Evolutionary conservation across 1,284 basidiomycete species (phyloP), one percentile per base, ranked within the genome.

Genomic region (Bjerkandera adusta): DNA sequence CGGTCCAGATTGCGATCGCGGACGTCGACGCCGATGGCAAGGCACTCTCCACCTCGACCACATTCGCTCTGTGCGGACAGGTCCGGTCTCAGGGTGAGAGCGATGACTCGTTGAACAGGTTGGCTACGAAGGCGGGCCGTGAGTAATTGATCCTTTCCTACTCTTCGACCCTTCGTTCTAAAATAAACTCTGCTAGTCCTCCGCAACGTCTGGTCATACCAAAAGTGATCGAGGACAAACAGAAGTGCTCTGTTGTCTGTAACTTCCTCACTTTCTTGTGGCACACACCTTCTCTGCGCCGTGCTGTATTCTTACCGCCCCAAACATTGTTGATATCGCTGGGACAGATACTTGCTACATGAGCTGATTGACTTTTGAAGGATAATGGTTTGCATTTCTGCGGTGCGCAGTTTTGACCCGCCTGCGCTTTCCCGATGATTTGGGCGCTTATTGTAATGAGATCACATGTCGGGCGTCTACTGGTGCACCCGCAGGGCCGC

Each of bases 81-180:
- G 92, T 99, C 59, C 85, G 97, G 61, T 89, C 92, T 57, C 86
- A 88, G 70, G 97, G 93, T 61, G 97, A 99, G 82, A 83, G 89
- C 58, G 96, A 99, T 64, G 97, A 98, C 71, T 92, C 92, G 47
- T 70, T 99, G 67, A 99, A 99, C 85, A 83, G 95, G 66, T 78
- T 99, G 68, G 93, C 94, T 56, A 97, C 95, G 58, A 88, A 89
- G 76, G 92, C 89, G 59, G 96, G 96, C 61, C 73, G 95, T 98
- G 72, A 81, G 94, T 87, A 51, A 2, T 25, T 30, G 13, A 16
- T 16, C 27, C 50, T 53, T 32, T 49, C 10, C 40, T 27, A 8
- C 20, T 33, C 18, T 57, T 46, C 49, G 13, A 18, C 22, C 33
- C 35, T n/a, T 8, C 44, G 24, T 36, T 33, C 29, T 41, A 13